Percentiles rank a stretch among this genome's conserved stretches.
Conservation (phyloP, 31 red algal genomes). For the Odonthalia washingtoniensis region DNA sequence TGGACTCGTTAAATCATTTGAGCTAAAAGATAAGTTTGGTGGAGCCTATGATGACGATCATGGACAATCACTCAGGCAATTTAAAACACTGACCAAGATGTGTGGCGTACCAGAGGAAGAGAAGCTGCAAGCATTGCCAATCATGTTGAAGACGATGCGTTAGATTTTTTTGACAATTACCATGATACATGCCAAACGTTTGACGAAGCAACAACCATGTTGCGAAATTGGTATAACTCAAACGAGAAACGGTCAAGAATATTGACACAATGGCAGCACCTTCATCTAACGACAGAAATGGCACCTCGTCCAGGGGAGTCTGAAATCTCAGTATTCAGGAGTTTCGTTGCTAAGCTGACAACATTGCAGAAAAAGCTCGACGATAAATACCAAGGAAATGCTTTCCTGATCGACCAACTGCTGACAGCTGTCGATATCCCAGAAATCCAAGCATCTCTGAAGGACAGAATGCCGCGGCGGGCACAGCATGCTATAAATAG, state of each 20-base stretch:
- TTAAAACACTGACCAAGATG: neutral
- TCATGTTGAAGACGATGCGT: neutral
- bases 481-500: neutral
- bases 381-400: neutral
- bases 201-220: neutral
- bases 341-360: neutral
- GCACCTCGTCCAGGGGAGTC: neutral
- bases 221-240: neutral
- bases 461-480: neutral
- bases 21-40: neutral
- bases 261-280: neutral
- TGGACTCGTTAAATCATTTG: no score
- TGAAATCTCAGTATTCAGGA: neutral
- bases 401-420: neutral
- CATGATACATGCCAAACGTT: neutral
- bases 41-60: neutral
- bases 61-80: neutral
- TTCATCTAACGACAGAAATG: neutral
- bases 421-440: neutral
- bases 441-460: neutral
- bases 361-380: neutral
- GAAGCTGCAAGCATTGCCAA: neutral
- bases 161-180: neutral
- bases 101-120: no score
- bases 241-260: neutral